These are phyloP conservation scores for Warburgia ugandensis DNA, from an alignment of 164 flowering plant species.

Conservation along the genomic window DNA sequence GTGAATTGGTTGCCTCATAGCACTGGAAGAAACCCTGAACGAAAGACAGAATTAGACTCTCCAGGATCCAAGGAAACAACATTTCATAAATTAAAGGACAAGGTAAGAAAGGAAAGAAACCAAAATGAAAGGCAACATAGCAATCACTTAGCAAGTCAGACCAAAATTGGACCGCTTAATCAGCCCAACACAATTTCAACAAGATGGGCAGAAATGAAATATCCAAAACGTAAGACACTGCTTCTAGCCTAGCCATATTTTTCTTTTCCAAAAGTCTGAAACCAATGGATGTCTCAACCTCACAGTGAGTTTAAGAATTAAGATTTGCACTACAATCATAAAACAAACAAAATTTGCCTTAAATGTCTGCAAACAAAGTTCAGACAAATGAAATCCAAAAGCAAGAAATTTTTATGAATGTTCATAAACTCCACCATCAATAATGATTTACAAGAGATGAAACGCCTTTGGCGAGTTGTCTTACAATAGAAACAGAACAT, in stretches of 20 bases:
- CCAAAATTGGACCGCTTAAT: slow-evolving; percentile 7
- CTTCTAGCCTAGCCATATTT: slow-evolving; percentile 3
- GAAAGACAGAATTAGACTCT: slow-evolving; percentile 69
- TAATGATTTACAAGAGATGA: slow-evolving; percentile 52
- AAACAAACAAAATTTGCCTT: not conserved
- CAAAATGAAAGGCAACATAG: not conserved
- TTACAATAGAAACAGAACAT: slow-evolving; percentile 92
- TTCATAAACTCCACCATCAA: slow-evolving; percentile 37
- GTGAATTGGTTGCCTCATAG: slow-evolving; percentile 52
- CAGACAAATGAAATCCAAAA: slow-evolving; percentile 12
- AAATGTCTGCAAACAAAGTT: not conserved
- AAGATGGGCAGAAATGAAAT: not conserved
- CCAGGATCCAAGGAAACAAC: slow-evolving; percentile 29
- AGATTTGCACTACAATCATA: too few species aligned
- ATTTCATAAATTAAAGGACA: slow-evolving; percentile 4
- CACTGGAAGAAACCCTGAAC: slow-evolving; percentile 63
- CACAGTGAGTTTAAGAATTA: not conserved
- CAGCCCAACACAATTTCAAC: not conserved
- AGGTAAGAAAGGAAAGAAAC: not conserved
- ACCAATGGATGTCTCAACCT: slow-evolving; percentile 2
- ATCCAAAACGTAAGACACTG: slow-evolving; percentile 1
- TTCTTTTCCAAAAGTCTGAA: slow-evolving; percentile 9
- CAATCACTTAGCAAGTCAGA: not conserved
- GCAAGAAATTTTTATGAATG: slow-evolving; percentile 13
- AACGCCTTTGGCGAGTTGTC: slow-evolving; percentile 89